phyloP scores from a whole-genome alignment of 768 basidiomycete species.

The Suillus sp. region DNA sequence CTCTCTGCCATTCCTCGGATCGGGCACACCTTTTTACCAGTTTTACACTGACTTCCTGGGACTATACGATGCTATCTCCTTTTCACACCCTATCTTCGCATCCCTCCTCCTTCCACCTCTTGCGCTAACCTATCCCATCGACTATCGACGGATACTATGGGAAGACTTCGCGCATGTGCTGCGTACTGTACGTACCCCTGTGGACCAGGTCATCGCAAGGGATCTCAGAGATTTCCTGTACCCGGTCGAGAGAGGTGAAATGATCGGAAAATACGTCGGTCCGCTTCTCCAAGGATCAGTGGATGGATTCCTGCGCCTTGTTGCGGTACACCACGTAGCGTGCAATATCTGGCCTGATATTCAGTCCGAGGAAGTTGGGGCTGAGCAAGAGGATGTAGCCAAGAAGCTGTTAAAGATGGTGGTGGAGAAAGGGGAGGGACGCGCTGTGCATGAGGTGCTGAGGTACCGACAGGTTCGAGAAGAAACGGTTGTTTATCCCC shows the following conservation, averaged over 20 bases:
- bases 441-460: slow-evolving; percentile 55
- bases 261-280: slow-evolving; percentile 65
- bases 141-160: slow-evolving; percentile 87
- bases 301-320: slow-evolving; percentile 60
- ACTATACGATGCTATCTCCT: slow-evolving; percentile 91
- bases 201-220: slow-evolving; percentile 53
- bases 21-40: slow-evolving; percentile 83
- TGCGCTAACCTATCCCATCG: slow-evolving; percentile 72
- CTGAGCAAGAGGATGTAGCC: slow-evolving; percentile 24
- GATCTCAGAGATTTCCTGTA: slow-evolving; percentile 66
- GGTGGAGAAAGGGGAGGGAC: slow-evolving; percentile 48
- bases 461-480: slow-evolving; percentile 53
- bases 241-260: slow-evolving; percentile 63
- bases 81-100: slow-evolving; percentile 76
- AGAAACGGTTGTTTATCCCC: slow-evolving; percentile 45
- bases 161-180: slow-evolving; percentile 70
- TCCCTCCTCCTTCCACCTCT: slow-evolving; percentile 75
- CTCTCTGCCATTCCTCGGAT: slow-evolving; percentile 60
- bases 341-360: slow-evolving; percentile 74
- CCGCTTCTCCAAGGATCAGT: slow-evolving; percentile 47
- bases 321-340: slow-evolving; percentile 82
- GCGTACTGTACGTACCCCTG: slow-evolving; percentile 54
- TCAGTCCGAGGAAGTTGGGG: slow-evolving; percentile 21
- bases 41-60: slow-evolving; percentile 90
- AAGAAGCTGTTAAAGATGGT: slow-evolving; percentile 53